Evolutionary conservation across 352 stramenopile species (phyloP).

Genomic region (Globisporangium abappressorium): DNA sequence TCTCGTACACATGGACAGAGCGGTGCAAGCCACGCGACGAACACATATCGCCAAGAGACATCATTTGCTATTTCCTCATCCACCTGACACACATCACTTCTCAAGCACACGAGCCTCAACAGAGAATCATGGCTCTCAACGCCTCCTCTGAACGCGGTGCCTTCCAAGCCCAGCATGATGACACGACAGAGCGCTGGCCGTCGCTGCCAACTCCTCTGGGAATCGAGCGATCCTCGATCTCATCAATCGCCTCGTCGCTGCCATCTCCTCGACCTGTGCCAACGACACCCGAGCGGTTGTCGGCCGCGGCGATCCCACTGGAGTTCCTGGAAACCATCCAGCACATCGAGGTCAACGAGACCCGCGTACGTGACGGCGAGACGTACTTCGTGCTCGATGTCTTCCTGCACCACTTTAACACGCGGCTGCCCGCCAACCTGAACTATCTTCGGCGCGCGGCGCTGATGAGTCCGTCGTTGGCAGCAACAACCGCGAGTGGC

Average conservation of each 20-base stretch:
- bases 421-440: conserved; percentile 2
- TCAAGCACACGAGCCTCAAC: too few species aligned
- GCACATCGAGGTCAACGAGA: conserved; percentile 15
- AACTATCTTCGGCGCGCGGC: not conserved
- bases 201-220: too few species aligned
- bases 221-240: too few species aligned
- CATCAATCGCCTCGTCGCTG: not conserved
- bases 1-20: too few species aligned
- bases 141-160: too few species aligned
- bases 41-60: too few species aligned
- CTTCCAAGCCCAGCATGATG: too few species aligned
- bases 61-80: too few species aligned
- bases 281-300: not conserved
- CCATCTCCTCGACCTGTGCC: not conserved
- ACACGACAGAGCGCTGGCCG: too few species aligned
- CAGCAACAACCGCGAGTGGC: not conserved
- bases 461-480: not conserved
- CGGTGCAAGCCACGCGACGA: too few species aligned
- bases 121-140: too few species aligned
- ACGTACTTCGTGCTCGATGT: conserved; percentile 15
- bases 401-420: conserved; percentile 8
- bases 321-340: conserved; percentile 6
- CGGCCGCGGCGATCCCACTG: not conserved
- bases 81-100: too few species aligned
- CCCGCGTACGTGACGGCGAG: conserved; percentile 6